Evolutionary conservation across 1,284 basidiomycete genomes (phyloP).

Genomic region (Leucoagaricus sp.): DNA sequence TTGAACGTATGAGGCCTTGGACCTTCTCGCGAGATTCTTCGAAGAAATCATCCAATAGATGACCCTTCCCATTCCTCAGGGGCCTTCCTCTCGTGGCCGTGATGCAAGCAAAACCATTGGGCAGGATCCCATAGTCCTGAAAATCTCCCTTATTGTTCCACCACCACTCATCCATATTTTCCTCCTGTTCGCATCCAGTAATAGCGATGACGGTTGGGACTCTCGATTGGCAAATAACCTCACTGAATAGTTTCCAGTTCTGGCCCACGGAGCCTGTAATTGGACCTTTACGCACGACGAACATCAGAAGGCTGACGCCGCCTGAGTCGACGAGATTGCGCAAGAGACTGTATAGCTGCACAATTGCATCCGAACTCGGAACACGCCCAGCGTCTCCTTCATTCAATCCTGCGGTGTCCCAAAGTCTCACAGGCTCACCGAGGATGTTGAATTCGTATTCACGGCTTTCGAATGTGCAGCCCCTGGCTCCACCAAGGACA

Average conservation of each 20-base stretch:
- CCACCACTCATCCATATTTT: constrained; percentile 45
- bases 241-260: constrained; percentile 40
- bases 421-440: neutral
- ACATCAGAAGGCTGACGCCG: constrained; percentile 44
- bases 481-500: constrained; percentile 13
- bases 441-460: constrained; percentile 1
- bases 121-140: constrained; percentile 30
- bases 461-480: constrained; percentile 17
- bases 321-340: constrained; percentile 29
- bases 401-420: constrained; percentile 17
- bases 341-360: constrained; percentile 35
- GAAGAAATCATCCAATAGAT: constrained; percentile 25
- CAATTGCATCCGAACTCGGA: constrained; percentile 29
- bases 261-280: constrained; percentile 33
- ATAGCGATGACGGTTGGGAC: constrained; percentile 43
- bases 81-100: constrained; percentile 31
- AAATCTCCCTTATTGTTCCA: constrained; percentile 32
- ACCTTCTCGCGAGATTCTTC: constrained; percentile 24
- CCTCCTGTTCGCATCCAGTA: constrained; percentile 41
- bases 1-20: constrained; percentile 15
- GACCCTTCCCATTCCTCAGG: constrained; percentile 10
- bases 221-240: constrained; percentile 35
- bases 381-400: constrained; percentile 17
- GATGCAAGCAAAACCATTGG: constrained; percentile 38
- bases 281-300: constrained; percentile 38